Evolutionary conservation across 495 filamentous ascomycete genomes (phyloP).

Genomic region (Penicillium egyptiacum): DNA sequence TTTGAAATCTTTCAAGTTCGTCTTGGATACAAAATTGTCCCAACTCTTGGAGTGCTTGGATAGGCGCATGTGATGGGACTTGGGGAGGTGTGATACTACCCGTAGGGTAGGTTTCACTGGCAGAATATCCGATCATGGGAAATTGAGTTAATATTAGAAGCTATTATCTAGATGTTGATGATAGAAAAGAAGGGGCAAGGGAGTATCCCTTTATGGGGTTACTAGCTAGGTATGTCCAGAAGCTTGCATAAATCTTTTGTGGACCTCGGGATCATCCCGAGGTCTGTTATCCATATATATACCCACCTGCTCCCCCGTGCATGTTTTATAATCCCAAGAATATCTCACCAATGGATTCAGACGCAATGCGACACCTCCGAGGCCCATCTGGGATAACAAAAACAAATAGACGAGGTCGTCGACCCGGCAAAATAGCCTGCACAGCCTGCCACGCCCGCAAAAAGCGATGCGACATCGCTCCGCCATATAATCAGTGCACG

Average conservation of each 20-base stretch:
- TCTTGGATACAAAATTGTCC: not conserved
- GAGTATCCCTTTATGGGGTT: not conserved
- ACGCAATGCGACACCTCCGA: not conserved
- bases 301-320: not conserved
- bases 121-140: not conserved
- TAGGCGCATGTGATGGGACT: not conserved
- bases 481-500: constrained; percentile 15
- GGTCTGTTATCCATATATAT: not conserved
- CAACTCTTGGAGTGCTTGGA: not conserved
- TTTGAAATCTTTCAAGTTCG: not conserved
- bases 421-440: constrained; percentile 10
- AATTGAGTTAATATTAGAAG: not conserved
- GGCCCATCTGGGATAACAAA: constrained; percentile 5
- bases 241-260: not conserved
- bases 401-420: constrained; percentile 8
- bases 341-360: not conserved
- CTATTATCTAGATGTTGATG: not conserved
- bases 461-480: constrained; percentile 17
- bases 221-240: no score
- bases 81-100: not conserved
- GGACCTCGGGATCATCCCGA: not conserved
- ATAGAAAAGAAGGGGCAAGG: no score
- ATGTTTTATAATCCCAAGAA: not conserved
- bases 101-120: not conserved
- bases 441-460: constrained; percentile 19